Evolutionary conservation across 176 grass and related monocot species (phyloP), one percentile per base, ranked within the genome.

Genomic region (Luzula sylvatica): DNA sequence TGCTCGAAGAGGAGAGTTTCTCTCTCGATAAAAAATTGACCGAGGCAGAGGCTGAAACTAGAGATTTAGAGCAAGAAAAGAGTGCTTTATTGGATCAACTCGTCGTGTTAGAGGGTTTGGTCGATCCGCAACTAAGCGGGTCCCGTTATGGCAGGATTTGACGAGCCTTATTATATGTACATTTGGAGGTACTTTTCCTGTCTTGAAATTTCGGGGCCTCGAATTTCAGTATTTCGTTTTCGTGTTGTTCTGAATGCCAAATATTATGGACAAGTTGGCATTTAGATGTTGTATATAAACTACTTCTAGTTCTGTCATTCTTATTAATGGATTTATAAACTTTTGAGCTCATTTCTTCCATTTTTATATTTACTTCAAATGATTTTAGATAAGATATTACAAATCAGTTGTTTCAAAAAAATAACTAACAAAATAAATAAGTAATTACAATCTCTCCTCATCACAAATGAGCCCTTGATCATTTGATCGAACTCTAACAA

Each of bases 31-130:
- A 63, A 23, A 62, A 83, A 15, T 69, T 90, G 60, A 49, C 19
- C 65, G 53, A 62, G 60, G 78, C 67, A 30, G 81, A 86, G 47
- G 75, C 73, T 42, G 72, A 90, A 47, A 63, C 75, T 15, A 72
- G 55, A 13, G 61, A 61, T 49, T 62, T 98, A 2, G 74, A 83
- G 46, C 71, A 77, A 26, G 71, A 90, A 38, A 98, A 98, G 50
- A 40, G 27, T 41, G 81, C 75, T 6, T 63, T 98, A 50, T 65
- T 90, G 76, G 92, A 90, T 80, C 68, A 98, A 62, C 92, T 98
- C 61, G 85, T 98, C 61, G 81, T 98, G 32, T 68, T 98, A 64
- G 85, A 98, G 78, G 92, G 92, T 38, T 78, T 98, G 55, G 57
- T 98, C 1, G 65, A 84, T 20, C 78, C 85, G 7, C 58, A 50